Conservation (phyloP, 2,329 filamentous ascomycete genomes). For the Colletotrichum sp. region DNA sequence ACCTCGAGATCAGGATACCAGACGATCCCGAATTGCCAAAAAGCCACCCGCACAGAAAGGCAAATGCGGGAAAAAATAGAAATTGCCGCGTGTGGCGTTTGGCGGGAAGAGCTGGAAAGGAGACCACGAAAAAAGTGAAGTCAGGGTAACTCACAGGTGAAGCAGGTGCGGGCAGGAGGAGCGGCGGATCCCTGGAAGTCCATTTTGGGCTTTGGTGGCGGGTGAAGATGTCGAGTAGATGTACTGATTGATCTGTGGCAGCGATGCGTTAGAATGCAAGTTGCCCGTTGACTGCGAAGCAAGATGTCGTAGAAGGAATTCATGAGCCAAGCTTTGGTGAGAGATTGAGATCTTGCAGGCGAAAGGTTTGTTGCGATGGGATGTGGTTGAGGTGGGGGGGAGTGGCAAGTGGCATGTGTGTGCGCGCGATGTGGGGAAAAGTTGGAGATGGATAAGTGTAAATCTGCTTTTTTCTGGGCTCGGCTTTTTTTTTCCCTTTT, state of each 20-base stretch:
- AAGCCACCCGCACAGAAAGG: conserved; percentile 12
- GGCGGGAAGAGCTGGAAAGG: neutral
- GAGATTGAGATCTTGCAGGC: neutral
- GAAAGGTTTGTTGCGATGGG: conserved; percentile 2
- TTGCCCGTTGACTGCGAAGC: neutral
- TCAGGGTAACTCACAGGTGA: conserved; percentile 51
- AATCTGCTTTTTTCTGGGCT: neutral
- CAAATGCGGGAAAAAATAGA: neutral
- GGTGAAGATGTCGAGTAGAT: neutral
- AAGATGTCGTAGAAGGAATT: neutral
- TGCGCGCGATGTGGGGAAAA: conserved; percentile 20
- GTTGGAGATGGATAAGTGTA: conserved; percentile 17
- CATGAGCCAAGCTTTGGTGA: conserved; percentile 8
- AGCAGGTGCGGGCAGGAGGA: conserved; percentile 45
- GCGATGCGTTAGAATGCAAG: neutral
- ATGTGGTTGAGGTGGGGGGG: conserved; percentile 6
- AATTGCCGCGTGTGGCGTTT: neutral
- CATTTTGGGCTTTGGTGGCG: conserved; percentile 31
- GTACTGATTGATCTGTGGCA: conserved; percentile 1
- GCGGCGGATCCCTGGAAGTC: conserved; percentile 32
- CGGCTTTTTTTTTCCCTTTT: neutral
- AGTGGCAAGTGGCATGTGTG: conserved; percentile 24
- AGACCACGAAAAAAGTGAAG: neutral
- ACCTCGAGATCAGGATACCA: neutral
- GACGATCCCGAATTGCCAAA: neutral